Base-by-base conservation (phyloP, 495 filamentous ascomycete genomes). In the Venustampulla echinocandica region DNA sequence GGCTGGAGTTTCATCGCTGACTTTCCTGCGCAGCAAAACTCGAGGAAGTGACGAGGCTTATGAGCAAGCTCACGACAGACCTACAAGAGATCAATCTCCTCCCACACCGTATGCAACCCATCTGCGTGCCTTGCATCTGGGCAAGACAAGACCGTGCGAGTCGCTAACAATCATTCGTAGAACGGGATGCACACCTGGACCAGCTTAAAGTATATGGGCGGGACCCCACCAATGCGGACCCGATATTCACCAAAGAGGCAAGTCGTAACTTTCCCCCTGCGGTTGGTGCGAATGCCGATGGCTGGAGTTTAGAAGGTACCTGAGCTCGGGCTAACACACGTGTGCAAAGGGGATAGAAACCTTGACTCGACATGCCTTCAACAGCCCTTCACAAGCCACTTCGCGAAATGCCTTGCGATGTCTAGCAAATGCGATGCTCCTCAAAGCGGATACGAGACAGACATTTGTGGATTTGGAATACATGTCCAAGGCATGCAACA, bases 381-480 rank as follows among this genome's bases (percentile, higher is more conserved):
- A 81, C 42, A 79, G 74, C 6, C 46, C 67, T 0, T 75, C 73
- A 22, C 58, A 60, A 23, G 70, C 74, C 3, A 76, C 82, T 1
- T 85, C 85, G 5, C 79, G 78, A 42, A 80, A 88, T 57, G 92
- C 90, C 2, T 64, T 96, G 23, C 77, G 88, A 47, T 87, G 87
- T 53, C 69, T 97, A 20, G 92, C 89, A 47, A 98, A 98, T 64
- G 77, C 88, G 3, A 66, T 97, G 24, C 67, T 96, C 3, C 71
- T 97, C 11, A 73, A 79, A 39, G 59, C 69, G 10, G 70, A 78
- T 36, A 84, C 83, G 36, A 77, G 93, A 23, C 85, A 93, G 60
- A 70, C 79, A 27, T 85, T 95, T 52, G 84, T 90, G 1, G 80
- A 93, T 60, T 66, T 85, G n/a, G 85, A 81, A 7, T 86, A 77